Conservation (phyloP, 2,329 filamentous ascomycete species). For the Hymenoscyphus fraxineus region DNA sequence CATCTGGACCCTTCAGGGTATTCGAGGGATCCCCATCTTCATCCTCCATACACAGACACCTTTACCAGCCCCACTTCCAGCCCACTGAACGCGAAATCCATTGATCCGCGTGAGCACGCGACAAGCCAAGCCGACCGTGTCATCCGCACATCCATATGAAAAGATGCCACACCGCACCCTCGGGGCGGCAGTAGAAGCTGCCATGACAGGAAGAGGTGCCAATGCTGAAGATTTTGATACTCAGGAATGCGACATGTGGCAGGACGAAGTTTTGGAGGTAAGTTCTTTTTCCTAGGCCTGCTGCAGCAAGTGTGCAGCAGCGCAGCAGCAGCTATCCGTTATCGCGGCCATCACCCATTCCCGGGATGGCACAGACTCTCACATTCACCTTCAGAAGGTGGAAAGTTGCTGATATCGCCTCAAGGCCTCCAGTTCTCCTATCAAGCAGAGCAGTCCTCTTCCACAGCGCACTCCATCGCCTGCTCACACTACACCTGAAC, state of each 20-base stretch:
- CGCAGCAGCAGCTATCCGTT: not conserved
- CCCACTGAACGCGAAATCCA: not conserved
- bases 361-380: constrained; percentile 1
- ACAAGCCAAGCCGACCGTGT: not conserved
- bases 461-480: not conserved
- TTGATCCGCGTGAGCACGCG: constrained; percentile 3
- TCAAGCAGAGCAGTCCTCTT: not conserved
- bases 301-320: not conserved
- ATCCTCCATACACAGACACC: not conserved
- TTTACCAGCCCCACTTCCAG: not conserved
- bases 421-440: not conserved
- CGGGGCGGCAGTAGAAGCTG: constrained; percentile 8
- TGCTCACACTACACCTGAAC: not conserved
- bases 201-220: constrained; percentile 12
- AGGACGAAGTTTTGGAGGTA: constrained; percentile 22
- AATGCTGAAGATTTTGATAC: constrained; percentile 17
- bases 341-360: not conserved
- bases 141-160: not conserved
- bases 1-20: too few relatives aligned
- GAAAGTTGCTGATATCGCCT: not conserved
- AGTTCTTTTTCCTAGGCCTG: constrained; percentile 4
- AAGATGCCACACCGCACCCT: not conserved
- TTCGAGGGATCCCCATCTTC: not conserved
- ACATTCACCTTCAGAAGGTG: too few relatives aligned
- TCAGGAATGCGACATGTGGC: constrained; percentile 17